Percentiles rank a stretch among this genome's conserved stretches.
phyloP scores from a whole-genome alignment of 108 stramenopile genomes.

The Chaetoceros muelleri region DNA sequence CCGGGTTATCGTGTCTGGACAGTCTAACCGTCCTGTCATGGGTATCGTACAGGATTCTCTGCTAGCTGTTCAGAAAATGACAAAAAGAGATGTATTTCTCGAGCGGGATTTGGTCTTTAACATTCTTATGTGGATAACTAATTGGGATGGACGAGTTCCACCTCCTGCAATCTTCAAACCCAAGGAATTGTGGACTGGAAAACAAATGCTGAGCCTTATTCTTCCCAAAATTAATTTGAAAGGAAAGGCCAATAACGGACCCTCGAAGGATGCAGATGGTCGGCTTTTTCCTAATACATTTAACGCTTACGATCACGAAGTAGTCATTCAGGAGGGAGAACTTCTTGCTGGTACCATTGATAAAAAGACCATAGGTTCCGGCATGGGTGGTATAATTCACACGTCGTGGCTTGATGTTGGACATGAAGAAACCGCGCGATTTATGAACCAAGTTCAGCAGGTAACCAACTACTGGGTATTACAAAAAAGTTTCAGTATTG shows the following conservation, averaged over 20 bases:
- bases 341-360: conserved; percentile 93
- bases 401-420: conserved; percentile 93
- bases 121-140: conserved; percentile 90
- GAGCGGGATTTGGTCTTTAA: conserved; percentile 92
- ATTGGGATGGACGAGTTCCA: conserved; percentile 92
- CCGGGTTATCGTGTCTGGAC: conserved; percentile 92
- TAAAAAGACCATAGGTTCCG: conserved; percentile 93
- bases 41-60: conserved; percentile 98
- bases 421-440: conserved; percentile 84
- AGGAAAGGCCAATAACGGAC: conserved; percentile 76
- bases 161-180: conserved; percentile 95
- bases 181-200: conserved; percentile 96
- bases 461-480: conserved; percentile 93
- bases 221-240: conserved; percentile 90
- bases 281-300: conserved; percentile 66
- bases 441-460: conserved; percentile 97
- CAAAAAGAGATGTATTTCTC: conserved; percentile 90
- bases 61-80: conserved; percentile 91
- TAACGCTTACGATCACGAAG: conserved; percentile 82
- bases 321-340: conserved; percentile 89
- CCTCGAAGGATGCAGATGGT: conserved; percentile 47
- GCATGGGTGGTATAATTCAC: conserved; percentile 96
- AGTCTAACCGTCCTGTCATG: conserved; percentile 98
- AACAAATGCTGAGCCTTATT: conserved; percentile 88
- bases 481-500: conserved; percentile 92